A percentile compares a stretch with the other conserved stretches of the same genome.
These are phyloP conservation scores for Sporothrix sp. DNA, from an alignment of 2,329 filamentous ascomycete species.

Conservation along the genomic window DNA sequence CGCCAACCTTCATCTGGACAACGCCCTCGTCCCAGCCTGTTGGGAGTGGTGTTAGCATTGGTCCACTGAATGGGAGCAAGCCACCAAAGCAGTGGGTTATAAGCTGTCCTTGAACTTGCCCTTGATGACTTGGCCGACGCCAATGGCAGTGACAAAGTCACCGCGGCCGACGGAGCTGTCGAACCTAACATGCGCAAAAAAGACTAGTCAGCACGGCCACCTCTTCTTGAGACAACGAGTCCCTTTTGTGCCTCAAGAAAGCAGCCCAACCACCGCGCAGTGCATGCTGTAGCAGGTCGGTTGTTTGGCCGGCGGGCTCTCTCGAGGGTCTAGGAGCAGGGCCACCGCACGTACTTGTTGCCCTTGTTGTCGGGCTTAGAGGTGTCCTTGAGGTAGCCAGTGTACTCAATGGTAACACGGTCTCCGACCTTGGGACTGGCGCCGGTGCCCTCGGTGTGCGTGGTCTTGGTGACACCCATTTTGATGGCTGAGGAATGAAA, in stretches of 20 bases:
- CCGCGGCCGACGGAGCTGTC: constrained; percentile 73
- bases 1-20: constrained; percentile 74
- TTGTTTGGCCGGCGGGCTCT: too few relatives aligned
- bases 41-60: not conserved
- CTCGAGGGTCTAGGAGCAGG: too few relatives aligned
- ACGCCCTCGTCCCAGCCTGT: constrained; percentile 82
- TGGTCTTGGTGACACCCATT: constrained; percentile 67
- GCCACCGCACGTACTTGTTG: constrained; percentile 46
- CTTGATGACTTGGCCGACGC: constrained; percentile 74
- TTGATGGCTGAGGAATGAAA: constrained; percentile 22
- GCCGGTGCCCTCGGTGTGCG: constrained; percentile 51
- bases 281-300: too few relatives aligned
- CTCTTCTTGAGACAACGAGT: too few relatives aligned
- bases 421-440: constrained; percentile 56
- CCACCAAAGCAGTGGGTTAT: too few relatives aligned
- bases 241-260: too few relatives aligned
- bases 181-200: constrained; percentile 57
- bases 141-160: constrained; percentile 70
- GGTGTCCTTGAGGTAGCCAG: constrained; percentile 69
- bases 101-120: too few relatives aligned
- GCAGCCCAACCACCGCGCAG: too few relatives aligned
- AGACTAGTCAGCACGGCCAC: constrained; percentile 15
- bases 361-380: constrained; percentile 56
- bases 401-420: constrained; percentile 81
- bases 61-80: not conserved